Conservation (phyloP, 768 basidiomycete genomes). For the Pholiota microspora region DNA sequence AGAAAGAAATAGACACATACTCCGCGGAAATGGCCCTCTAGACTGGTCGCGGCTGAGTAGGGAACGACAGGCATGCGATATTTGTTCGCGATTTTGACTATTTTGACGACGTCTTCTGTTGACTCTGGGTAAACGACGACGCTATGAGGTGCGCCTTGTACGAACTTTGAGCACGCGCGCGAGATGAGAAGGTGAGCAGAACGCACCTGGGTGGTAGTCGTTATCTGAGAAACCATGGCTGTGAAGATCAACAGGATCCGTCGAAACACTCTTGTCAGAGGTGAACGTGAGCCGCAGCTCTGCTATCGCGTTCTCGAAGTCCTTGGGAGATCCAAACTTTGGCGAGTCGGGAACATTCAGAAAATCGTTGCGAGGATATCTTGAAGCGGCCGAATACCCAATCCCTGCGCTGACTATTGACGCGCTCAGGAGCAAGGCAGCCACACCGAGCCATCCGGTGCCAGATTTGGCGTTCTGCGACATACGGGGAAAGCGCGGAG, state of each 20-base stretch:
- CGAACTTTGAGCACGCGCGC: neutral
- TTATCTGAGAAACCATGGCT: slow-evolving; percentile 54
- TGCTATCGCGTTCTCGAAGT: slow-evolving; percentile 51
- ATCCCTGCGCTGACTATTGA: neutral
- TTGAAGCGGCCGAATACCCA: neutral
- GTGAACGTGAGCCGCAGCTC: slow-evolving; percentile 45
- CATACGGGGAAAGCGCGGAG: neutral
- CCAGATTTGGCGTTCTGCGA: neutral
- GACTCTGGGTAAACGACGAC: slow-evolving; percentile 64
- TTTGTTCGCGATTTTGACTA: slow-evolving; percentile 74
- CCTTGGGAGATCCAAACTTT: slow-evolving; percentile 33
- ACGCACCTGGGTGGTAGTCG: slow-evolving; percentile 48
- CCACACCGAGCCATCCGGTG: neutral
- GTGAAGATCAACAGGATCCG: slow-evolving; percentile 47
- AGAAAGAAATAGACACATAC: slow-evolving; percentile 35
- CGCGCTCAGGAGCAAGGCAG: slow-evolving; percentile 1
- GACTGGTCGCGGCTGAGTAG: slow-evolving; percentile 77
- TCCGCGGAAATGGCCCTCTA: slow-evolving; percentile 75
- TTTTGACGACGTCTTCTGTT: slow-evolving; percentile 80
- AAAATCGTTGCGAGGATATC: neutral
- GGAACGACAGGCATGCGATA: slow-evolving; percentile 77
- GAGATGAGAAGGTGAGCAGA: neutral
- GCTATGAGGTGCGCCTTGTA: slow-evolving; percentile 43
- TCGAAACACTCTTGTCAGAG: slow-evolving; percentile 37
- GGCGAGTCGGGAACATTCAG: slow-evolving; percentile 1